Base-by-base conservation (phyloP, 2,329 filamentous ascomycete species). In the Thelonectria blattea region DNA sequence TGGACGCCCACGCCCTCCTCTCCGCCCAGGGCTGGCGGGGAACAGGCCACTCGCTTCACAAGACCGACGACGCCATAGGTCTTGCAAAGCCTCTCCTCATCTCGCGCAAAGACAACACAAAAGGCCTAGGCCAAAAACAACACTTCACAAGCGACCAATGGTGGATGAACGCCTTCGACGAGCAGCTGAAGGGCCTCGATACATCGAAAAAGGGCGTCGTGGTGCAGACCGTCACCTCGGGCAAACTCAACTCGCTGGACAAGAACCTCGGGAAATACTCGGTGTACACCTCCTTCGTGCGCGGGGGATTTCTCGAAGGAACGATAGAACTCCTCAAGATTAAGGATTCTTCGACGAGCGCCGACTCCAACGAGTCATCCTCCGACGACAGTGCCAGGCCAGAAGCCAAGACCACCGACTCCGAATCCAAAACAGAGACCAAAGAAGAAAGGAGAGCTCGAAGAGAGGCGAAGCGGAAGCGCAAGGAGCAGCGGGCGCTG, bases 91-190 rank as follows among this genome's bases (percentile, higher is more conserved):
- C 94, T 5, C 84, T 98, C 27, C 87, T 96, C 39, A 85, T 97
- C 58, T 88, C 90, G 60, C 89, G 91, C 69, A 96, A 96, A 77
- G 84, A 89, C 69, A 91, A 96, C 75, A 90, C 85, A 27, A 83
- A 91, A 54, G 94, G 94, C 22, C 81, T 98, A 5, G 94, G 94
- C 56, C 88, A 91, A 73, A 92, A 91, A 75, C 81, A 83, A 59
- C 84, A 87, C 64, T 83, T 83, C 63, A 85, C 84, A 20, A 85
- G 83, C 68, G 94, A 97, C 73, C 93, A 97, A 75, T 99, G 95
- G 95, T 99, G 95, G 95, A 83, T 97, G 77, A 90, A 92, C 60
- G 95, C 95, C 11, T 97, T 97, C 68, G 94, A 98, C 76, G 89
- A 93, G 74, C 93, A 93, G 57, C 80, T 97, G 65, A 91, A 95